Conservation (phyloP, 148 eudicot species). For the Silene uniflora region DNA sequence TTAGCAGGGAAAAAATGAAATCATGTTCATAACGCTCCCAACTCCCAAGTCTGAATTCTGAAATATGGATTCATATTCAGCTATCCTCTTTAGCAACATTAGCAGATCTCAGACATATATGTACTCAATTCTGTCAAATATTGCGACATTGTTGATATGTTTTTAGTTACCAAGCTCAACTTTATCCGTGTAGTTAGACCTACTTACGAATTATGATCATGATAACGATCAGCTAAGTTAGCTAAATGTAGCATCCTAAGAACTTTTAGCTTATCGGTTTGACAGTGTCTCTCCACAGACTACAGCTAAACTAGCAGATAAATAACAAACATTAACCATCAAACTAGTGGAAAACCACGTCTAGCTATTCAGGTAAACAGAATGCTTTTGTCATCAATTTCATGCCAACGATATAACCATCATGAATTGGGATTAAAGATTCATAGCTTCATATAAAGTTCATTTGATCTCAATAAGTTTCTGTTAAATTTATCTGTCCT, state of each 20-base stretch:
- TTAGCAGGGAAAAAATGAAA: background rate
- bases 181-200: background rate
- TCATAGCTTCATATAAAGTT: background rate
- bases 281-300: background rate
- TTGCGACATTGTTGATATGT: background rate
- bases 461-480: background rate
- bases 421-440: background rate
- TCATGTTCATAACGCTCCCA: background rate
- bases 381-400: background rate
- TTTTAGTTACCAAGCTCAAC: background rate
- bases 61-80: background rate
- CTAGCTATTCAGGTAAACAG: background rate
- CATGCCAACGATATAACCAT: background rate
- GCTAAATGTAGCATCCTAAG: background rate
- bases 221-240: background rate
- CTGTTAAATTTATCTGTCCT: background rate
- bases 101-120: background rate
- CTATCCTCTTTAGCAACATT: background rate
- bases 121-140: background rate
- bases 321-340: too few species aligned
- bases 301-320: background rate
- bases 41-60: background rate
- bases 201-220: background rate
- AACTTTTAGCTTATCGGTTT: background rate
- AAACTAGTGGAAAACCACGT: background rate